phyloP scores from a whole-genome alignment of 805 yeast species.

The Zygotorulaspora florentina region DNA sequence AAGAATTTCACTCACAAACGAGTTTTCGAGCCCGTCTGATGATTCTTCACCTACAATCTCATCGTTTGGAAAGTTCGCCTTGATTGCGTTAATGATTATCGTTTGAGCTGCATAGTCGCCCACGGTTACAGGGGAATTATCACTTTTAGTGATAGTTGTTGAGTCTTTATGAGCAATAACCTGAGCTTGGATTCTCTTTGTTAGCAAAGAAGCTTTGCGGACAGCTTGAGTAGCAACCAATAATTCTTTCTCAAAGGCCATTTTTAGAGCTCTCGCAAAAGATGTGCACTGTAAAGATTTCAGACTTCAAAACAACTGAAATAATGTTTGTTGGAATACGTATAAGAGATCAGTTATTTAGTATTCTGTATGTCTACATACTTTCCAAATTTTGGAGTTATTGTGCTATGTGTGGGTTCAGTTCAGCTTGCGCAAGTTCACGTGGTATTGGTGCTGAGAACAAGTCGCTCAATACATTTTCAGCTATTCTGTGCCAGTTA shows the following conservation, averaged over 20 bases:
- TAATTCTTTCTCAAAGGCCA: conserved; percentile 59
- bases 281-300: no score
- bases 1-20: conserved; percentile 49
- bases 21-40: conserved; percentile 58
- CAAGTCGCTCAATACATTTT: not conserved
- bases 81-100: conserved; percentile 77
- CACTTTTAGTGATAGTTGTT: conserved; percentile 72
- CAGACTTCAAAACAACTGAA: no score
- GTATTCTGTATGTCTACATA: no score
- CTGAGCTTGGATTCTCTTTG: conserved; percentile 57
- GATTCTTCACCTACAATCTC: conserved; percentile 94
- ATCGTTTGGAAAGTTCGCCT: conserved; percentile 75
- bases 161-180: conserved; percentile 45
- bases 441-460: conserved; percentile 5
- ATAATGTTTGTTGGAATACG: no score
- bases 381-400: not conserved
- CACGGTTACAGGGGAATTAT: conserved; percentile 90
- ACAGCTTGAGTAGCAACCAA: conserved; percentile 86
- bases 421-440: conserved; percentile 1
- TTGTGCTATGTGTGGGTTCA: not conserved
- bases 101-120: conserved; percentile 98
- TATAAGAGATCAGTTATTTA: no score
- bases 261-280: conserved; percentile 2
- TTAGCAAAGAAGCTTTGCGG: conserved; percentile 74
- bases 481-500: conserved; percentile 6